These are phyloP conservation scores for Candida ponderosae DNA, from an alignment of 805 yeast species.

Conservation along the genomic window DNA sequence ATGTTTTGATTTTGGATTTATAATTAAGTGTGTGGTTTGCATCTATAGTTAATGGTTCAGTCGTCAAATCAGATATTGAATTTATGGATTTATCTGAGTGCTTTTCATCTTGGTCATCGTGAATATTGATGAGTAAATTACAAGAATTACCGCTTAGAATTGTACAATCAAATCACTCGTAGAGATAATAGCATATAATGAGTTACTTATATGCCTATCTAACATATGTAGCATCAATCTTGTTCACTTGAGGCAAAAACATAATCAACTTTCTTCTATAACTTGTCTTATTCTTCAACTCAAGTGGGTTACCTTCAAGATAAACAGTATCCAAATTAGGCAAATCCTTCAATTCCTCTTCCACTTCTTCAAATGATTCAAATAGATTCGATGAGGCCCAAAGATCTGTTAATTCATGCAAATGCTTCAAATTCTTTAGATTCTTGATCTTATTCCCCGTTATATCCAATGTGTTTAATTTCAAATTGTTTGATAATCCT, in stretches of 20 bases:
- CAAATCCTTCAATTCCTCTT: slow-evolving; percentile 52
- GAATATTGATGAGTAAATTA: no score
- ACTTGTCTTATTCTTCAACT: slow-evolving; percentile 60
- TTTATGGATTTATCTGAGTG: no score
- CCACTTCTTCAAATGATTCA: slow-evolving; percentile 60
- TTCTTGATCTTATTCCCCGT: slow-evolving; percentile 63
- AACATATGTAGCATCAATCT: slow-evolving; percentile 87
- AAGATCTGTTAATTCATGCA: slow-evolving; percentile 72
- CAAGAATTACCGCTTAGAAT: no score
- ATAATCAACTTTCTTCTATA: slow-evolving; percentile 79
- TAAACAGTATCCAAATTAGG: slow-evolving; percentile 78
- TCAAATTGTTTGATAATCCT: slow-evolving; percentile 62
- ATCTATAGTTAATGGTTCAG: no score
- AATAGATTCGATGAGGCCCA: slow-evolving; percentile 86
- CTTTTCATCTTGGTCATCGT: no score
- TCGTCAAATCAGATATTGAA: no score
- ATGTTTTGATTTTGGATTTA: no score
- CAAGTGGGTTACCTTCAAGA: slow-evolving; percentile 90
- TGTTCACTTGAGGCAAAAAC: slow-evolving; percentile 59
- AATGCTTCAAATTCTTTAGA: slow-evolving; percentile 57
- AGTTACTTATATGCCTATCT: slow-evolving; percentile 9
- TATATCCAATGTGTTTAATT: slow-evolving; percentile 70
- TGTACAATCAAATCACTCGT: no score
- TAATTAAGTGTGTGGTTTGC: no score
- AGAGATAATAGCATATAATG: no score